These are phyloP conservation scores for Grammothele lineata DNA, from an alignment of 768 basidiomycete species.

Conservation along the genomic window DNA sequence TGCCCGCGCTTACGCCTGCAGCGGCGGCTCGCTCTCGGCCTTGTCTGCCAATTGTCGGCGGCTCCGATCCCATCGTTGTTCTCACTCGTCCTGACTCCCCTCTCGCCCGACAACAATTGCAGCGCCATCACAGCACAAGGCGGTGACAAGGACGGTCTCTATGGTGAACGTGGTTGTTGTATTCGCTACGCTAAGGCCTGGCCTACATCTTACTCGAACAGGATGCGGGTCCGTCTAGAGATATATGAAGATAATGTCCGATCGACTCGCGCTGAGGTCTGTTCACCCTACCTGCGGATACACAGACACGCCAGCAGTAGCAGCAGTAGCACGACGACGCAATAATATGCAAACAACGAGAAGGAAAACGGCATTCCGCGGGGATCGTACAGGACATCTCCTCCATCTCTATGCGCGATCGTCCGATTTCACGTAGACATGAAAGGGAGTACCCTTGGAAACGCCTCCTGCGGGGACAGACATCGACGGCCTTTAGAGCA, in stretches of 20 bases:
- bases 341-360: background rate
- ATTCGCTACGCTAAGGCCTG: too few species aligned
- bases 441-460: slow-evolving; percentile 3
- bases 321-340: slow-evolving; percentile 4
- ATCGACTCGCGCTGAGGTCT: background rate
- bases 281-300: background rate
- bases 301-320: background rate
- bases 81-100: too few species aligned
- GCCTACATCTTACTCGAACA: slow-evolving; percentile 11
- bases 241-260: slow-evolving; percentile 16
- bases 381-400: slow-evolving; percentile 2
- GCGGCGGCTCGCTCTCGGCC: too few species aligned
- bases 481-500: too few species aligned
- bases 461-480: too few species aligned
- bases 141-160: background rate
- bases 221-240: slow-evolving; percentile 11
- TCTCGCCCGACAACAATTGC: too few species aligned
- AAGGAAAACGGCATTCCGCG: slow-evolving; percentile 1
- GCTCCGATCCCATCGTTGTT: too few species aligned
- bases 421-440: background rate
- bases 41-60: too few species aligned
- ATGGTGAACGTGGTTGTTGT: slow-evolving; percentile 2
- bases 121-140: background rate
- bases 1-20: slow-evolving; percentile 10
- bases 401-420: slow-evolving; percentile 8